These are phyloP conservation scores for Russula emetica DNA, from an alignment of 768 basidiomycete genomes.

Conservation along the genomic window DNA sequence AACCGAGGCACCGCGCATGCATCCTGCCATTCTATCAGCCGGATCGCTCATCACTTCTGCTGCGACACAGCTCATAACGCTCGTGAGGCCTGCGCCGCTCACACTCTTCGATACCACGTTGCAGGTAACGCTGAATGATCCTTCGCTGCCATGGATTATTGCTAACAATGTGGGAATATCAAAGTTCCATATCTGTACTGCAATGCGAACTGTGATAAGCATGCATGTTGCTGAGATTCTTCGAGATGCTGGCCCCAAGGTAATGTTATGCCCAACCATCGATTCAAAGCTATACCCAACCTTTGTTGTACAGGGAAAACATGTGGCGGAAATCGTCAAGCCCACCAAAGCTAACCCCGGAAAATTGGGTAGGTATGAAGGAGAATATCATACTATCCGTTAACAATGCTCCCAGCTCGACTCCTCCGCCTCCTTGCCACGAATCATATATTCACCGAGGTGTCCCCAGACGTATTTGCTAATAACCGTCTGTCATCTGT, in stretches of 20 bases:
- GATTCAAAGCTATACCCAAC: too few species aligned
- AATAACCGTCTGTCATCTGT: slow-evolving; percentile 31
- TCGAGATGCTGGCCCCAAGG: slow-evolving; percentile 21
- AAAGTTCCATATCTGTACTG: slow-evolving; percentile 8
- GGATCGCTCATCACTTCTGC: slow-evolving; percentile 14
- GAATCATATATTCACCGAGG: slow-evolving; percentile 33
- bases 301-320: slow-evolving; percentile 25
- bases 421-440: slow-evolving; percentile 33
- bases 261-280: background rate
- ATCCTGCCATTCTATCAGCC: slow-evolving; percentile 2
- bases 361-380: slow-evolving; percentile 22
- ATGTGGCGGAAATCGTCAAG: slow-evolving; percentile 38
- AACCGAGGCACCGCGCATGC: slow-evolving; percentile 8
- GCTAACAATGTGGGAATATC: background rate
- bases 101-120: background rate
- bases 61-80: slow-evolving; percentile 9
- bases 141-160: background rate
- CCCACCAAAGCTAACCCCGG: slow-evolving; percentile 28
- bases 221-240: slow-evolving; percentile 24
- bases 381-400: background rate
- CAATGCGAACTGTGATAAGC: background rate
- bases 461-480: slow-evolving; percentile 31
- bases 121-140: slow-evolving; percentile 1
- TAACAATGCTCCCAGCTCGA: slow-evolving; percentile 25
- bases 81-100: slow-evolving; percentile 11